Base-by-base conservation (phyloP, 306 rosid genomes). In the Quercus wislizeni region DNA sequence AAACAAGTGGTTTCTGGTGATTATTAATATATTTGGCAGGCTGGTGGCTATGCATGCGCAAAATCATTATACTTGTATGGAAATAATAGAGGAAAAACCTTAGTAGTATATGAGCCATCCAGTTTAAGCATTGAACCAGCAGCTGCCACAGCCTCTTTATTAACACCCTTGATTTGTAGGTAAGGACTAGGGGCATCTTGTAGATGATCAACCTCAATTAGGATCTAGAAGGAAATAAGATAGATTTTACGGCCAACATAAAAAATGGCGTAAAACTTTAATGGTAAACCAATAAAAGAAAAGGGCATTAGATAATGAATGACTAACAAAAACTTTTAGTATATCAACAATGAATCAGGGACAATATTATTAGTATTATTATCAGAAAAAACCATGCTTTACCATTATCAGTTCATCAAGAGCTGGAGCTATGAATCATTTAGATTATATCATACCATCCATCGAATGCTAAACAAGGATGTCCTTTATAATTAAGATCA, bases 91-190 rank as follows among this genome's bases (percentile, higher is more conserved):
- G 79, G 23, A 33, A 70, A 83, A 78, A 91, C 99, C 97, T 93
- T 95, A 25, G 99, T 95, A 14, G 99, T 93, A 85, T 93, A 95
- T 28, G 96, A 89, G 52, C 89, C 90, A 83, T 90, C 97, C 86
- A 95, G 85, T 79, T 91, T 84, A 80, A 95, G 99, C 89, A 81
- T 85, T 59, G 98, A 90, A 74, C 98, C 99, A 11, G 96, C 97
- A 77, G 92, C 92, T 75, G 89, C 91, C 41, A 95, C 99, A 19
- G 99, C 98, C 84, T 95, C 97, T 88, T 93, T 95, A 83, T 89
- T 84, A 77, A 95, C 91, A 81, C 98, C 98, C 84, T 95, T 95
- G 80, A 95, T 95, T 87, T 95, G 99, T 82, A 93, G 84, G 87
- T 95, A 93, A 74, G 94, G 97, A 77, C 94, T 90, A 49, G 93